Percentiles rank a stretch among this genome's conserved stretches.
phyloP scores from a whole-genome alignment of 805 yeast genomes.

The Pichia cephalocereana region DNA sequence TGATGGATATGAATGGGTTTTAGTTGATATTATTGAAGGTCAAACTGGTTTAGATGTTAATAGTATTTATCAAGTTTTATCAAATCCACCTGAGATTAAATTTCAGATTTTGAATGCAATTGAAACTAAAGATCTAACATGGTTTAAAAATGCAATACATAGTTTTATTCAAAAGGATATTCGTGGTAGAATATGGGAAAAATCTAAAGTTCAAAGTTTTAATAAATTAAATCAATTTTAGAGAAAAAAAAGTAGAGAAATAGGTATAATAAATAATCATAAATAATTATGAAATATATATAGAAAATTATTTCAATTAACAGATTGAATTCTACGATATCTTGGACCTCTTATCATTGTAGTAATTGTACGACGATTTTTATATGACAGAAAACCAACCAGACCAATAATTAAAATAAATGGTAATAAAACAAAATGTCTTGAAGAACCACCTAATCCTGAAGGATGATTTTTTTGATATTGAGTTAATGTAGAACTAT shows the following conservation, averaged over 20 bases:
- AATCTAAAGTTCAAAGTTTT: background rate
- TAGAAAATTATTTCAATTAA: too few relatives aligned
- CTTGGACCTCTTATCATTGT: slow-evolving; percentile 22
- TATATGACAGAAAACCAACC: slow-evolving; percentile 9
- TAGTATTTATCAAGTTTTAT: background rate
- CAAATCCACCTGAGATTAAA: slow-evolving; percentile 7
- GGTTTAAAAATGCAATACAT: slow-evolving; percentile 3
- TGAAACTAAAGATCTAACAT: slow-evolving; percentile 9
- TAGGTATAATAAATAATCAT: too few relatives aligned
- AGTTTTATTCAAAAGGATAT: background rate
- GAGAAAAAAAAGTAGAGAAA: background rate
- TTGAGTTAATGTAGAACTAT: too few relatives aligned
- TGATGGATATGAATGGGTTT: slow-evolving; percentile 34
- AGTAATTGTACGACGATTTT: slow-evolving; percentile 15
- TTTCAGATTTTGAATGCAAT: background rate
- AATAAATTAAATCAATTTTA: background rate
- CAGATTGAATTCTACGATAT: slow-evolving; percentile 18
- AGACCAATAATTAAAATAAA: slow-evolving; percentile 8
- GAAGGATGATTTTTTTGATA: too few relatives aligned
- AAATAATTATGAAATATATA: too few relatives aligned
- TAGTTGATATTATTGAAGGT: slow-evolving; percentile 30
- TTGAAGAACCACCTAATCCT: slow-evolving; percentile 3
- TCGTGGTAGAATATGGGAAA: slow-evolving; percentile 3
- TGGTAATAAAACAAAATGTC: slow-evolving; percentile 11
- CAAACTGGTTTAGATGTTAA: slow-evolving; percentile 32